Evolutionary conservation across 2,329 filamentous ascomycete genomes (phyloP).

Genomic region (Pseudovirgaria hyperparasitica): DNA sequence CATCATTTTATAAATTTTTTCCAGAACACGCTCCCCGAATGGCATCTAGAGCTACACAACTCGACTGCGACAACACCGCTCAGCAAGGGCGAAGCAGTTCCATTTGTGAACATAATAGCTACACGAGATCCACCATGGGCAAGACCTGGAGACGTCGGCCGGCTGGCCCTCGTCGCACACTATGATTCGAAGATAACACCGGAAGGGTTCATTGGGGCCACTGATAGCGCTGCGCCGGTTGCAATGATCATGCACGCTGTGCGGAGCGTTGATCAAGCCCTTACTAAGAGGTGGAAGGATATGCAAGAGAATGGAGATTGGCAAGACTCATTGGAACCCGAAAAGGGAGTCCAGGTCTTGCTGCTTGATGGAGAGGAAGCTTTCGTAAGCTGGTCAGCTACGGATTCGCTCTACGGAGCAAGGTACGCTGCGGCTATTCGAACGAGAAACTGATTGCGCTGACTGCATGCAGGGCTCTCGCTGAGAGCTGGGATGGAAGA

Average conservation of each 20-base stretch:
- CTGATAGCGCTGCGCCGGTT: slow-evolving; percentile 86
- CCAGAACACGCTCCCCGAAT: slow-evolving; percentile 58
- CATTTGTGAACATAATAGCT: slow-evolving; percentile 80
- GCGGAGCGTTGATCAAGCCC: slow-evolving; percentile 62
- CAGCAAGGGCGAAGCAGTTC: slow-evolving; percentile 57
- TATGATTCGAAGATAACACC: slow-evolving; percentile 81
- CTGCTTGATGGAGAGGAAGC: slow-evolving; percentile 93
- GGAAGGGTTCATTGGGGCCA: slow-evolving; percentile 82
- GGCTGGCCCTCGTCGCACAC: slow-evolving; percentile 82
- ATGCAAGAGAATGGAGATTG: slow-evolving; percentile 44
- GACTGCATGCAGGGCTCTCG: slow-evolving; percentile 54
- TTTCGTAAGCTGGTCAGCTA: slow-evolving; percentile 65
- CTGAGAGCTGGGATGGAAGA: slow-evolving; percentile 66
- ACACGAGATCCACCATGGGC: slow-evolving; percentile 83
- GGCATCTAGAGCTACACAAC: slow-evolving; percentile 77
- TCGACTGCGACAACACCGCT: slow-evolving; percentile 72
- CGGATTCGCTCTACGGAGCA: slow-evolving; percentile 82
- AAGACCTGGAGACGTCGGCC: slow-evolving; percentile 58
- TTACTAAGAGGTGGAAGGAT: slow-evolving; percentile 77
- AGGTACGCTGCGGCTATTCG: no score
- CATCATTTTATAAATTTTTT: slow-evolving; percentile 84
- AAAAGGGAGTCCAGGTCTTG: slow-evolving; percentile 77
- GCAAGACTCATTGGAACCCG: slow-evolving; percentile 45
- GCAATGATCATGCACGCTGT: slow-evolving; percentile 86
- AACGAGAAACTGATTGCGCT: no score